A percentile compares a stretch with the other conserved stretches of the same genome.
Evolutionary conservation across 176 grass and related monocot genomes (phyloP).

Genomic region (Oryza glaberrima): DNA sequence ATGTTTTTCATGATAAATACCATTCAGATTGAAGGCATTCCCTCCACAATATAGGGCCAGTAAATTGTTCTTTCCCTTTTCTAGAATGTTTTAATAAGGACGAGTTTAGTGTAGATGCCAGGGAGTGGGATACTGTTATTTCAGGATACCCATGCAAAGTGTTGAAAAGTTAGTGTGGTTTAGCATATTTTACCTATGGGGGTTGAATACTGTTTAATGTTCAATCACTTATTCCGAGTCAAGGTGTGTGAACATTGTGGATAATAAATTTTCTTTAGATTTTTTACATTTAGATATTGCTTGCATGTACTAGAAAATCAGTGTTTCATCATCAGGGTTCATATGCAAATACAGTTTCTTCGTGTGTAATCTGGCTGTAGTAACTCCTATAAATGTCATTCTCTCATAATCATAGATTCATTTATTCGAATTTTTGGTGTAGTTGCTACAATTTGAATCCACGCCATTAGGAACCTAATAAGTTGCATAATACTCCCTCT

Average conservation of each 20-base stretch:
- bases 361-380: neutral
- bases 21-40: neutral
- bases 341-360: neutral
- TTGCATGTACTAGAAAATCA: neutral
- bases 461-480: neutral
- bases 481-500: neutral
- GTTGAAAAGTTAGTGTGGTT: neutral
- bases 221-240: slow-evolving; percentile 15
- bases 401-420: neutral
- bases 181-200: slow-evolving; percentile 1
- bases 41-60: neutral
- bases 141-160: neutral
- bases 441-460: neutral
- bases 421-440: neutral
- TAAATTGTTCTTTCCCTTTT: neutral
- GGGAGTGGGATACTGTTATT: neutral
- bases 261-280: neutral
- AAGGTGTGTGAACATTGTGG: neutral
- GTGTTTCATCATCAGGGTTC: neutral
- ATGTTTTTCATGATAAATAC: slow-evolving; percentile 11
- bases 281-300: neutral
- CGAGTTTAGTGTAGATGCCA: neutral
- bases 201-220: neutral
- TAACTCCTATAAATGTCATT: neutral
- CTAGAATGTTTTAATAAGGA: neutral